Percentiles rank a stretch among this genome's conserved stretches.
These are phyloP conservation scores for Aureobasidium uvarum DNA, from an alignment of 2,329 filamentous ascomycete genomes.

Conservation along the genomic window DNA sequence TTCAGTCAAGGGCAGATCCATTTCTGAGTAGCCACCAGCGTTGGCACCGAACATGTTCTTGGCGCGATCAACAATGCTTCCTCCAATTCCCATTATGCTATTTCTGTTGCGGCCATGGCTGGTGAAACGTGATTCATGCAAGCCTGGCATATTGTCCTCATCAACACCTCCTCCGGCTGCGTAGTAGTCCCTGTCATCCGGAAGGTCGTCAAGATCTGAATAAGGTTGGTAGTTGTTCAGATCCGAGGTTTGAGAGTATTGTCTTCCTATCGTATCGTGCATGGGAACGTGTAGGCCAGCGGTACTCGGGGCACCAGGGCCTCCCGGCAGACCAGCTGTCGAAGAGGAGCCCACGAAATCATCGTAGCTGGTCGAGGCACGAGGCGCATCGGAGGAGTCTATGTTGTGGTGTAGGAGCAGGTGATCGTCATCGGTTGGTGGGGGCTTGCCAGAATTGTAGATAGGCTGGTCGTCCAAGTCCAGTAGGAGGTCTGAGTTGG, in stretches of 20 bases:
- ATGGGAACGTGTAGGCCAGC: constrained; percentile 44
- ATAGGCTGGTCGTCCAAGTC: constrained; percentile 67
- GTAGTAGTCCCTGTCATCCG: constrained; percentile 76
- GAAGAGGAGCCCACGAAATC: constrained; percentile 75
- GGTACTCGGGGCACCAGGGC: constrained; percentile 42
- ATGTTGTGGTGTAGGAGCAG: constrained; percentile 72
- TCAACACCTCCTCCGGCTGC: constrained; percentile 60
- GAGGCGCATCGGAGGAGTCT: constrained; percentile 59
- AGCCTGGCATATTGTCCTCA: constrained; percentile 53
- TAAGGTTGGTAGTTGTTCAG: constrained; percentile 89
- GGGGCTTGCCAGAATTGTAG: constrained; percentile 73
- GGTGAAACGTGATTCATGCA: constrained; percentile 53
- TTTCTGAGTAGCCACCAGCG: constrained; percentile 83
- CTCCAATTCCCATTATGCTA: constrained; percentile 82
- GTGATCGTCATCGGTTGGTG: constrained; percentile 78
- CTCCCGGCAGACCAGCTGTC: constrained; percentile 45
- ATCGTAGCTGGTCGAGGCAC: constrained; percentile 90
- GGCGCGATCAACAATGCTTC: constrained; percentile 76
- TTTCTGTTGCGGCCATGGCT: constrained; percentile 63
- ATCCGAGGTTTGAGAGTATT: constrained; percentile 73
- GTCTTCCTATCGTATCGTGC: constrained; percentile 42
- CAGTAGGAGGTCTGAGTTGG: constrained; percentile 57
- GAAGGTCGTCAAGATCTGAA: constrained; percentile 80
- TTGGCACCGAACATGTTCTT: constrained; percentile 91
- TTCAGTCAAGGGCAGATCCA: constrained; percentile 95